Evolutionary conservation across 1,284 basidiomycete species (phyloP).

Genomic region (Cronartium ribicola): DNA sequence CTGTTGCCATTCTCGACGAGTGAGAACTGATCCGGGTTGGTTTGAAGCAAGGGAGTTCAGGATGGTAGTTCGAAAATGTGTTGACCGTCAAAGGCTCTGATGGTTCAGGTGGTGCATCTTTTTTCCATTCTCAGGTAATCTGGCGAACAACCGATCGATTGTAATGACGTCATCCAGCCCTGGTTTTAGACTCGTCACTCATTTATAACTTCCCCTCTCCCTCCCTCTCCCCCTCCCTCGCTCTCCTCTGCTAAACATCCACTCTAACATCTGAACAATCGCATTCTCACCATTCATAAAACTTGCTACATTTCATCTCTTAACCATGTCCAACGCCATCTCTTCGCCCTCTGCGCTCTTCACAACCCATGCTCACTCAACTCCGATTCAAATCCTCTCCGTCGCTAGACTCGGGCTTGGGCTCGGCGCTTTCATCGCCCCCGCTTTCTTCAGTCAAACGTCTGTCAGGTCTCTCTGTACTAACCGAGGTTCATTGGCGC

Average conservation of each 20-base stretch:
- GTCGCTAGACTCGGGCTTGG: slow-evolving; percentile 29
- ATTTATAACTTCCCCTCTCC: not conserved
- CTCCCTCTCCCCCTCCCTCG: not conserved
- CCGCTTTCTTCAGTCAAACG: slow-evolving; percentile 38
- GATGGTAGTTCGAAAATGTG: too few species aligned
- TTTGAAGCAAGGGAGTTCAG: too few species aligned
- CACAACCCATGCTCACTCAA: slow-evolving; percentile 37
- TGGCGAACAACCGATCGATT: not conserved
- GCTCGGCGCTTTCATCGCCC: slow-evolving; percentile 37
- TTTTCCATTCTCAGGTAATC: not conserved
- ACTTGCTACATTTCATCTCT: not conserved
- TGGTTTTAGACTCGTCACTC: too few species aligned
- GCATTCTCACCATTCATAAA: not conserved
- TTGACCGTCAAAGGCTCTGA: too few species aligned
- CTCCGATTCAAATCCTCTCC: slow-evolving; percentile 38
- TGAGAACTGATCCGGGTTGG: too few species aligned
- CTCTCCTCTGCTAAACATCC: not conserved
- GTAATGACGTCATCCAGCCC: too few species aligned
- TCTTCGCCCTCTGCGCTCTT: slow-evolving; percentile 35
- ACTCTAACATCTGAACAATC: not conserved
- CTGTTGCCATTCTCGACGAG: too few species aligned
- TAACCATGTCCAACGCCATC: slow-evolving; percentile 32
- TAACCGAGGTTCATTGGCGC: not conserved
- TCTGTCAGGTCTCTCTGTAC: not conserved
- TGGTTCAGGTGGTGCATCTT: too few species aligned